Evolutionary conservation across 345 rosid genomes (phyloP).

Genomic region (Populus davidiana): DNA sequence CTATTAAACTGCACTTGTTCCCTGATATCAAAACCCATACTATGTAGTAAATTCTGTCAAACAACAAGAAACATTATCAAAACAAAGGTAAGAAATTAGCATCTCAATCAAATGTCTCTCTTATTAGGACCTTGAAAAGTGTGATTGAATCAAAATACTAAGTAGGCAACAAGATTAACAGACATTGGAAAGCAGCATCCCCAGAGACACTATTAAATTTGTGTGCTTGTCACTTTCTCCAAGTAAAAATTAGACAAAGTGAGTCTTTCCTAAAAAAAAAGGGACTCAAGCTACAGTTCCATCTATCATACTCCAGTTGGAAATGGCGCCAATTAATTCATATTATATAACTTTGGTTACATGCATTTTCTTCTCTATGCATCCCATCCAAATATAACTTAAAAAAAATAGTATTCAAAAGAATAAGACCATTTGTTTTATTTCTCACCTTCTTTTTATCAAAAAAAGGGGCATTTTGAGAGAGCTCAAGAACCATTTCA

Average conservation of each 20-base stretch:
- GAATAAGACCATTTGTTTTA: not conserved
- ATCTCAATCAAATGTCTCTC: not conserved
- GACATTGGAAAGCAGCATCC: not conserved
- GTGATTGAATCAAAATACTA: not conserved
- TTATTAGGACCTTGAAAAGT: not conserved
- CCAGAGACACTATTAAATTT: not conserved
- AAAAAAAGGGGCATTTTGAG: slow-evolving; percentile 51
- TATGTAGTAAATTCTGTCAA: slow-evolving; percentile 53
- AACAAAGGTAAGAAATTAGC: slow-evolving; percentile 2
- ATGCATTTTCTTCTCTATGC: no score
- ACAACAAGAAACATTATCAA: not conserved
- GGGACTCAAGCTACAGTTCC: no score
- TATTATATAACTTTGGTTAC: no score
- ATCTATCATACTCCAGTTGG: no score
- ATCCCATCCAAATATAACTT: no score
- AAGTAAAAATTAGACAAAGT: no score
- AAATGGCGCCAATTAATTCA: no score
- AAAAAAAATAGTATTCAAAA: not conserved
- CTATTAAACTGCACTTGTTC: slow-evolving; percentile 38
- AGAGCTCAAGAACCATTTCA: slow-evolving; percentile 47
- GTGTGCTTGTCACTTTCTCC: not conserved
- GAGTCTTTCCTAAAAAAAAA: no score
- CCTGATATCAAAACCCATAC: slow-evolving; percentile 49
- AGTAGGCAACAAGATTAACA: not conserved
- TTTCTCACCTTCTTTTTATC: slow-evolving; percentile 59